These are phyloP conservation scores for Carpinus fangiana DNA, from an alignment of 306 rosid genomes.

Conservation along the genomic window DNA sequence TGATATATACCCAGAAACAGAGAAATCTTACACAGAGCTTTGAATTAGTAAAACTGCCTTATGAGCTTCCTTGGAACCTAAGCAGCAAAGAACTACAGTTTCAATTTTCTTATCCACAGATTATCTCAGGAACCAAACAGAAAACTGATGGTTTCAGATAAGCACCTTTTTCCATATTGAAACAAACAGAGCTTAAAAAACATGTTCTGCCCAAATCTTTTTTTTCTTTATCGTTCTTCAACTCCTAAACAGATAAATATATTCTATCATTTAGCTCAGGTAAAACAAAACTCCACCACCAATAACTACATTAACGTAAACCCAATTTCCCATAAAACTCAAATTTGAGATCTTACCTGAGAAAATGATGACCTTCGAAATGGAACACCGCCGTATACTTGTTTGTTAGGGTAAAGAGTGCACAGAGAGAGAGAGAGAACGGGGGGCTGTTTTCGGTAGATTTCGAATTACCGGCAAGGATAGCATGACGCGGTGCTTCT, in stretches of 20 bases:
- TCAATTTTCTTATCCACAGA: too few species aligned
- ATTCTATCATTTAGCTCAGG: neutral
- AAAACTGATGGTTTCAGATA: too few species aligned
- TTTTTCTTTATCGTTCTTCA: neutral
- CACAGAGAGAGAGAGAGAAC: neutral
- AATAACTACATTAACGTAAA: neutral
- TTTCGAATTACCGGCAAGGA: too few species aligned
- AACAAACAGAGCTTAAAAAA: neutral
- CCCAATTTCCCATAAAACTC: neutral
- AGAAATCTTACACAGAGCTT: neutral
- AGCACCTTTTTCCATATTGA: too few species aligned
- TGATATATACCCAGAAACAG: neutral
- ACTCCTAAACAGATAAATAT: neutral
- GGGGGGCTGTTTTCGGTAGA: neutral
- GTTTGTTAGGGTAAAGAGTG: neutral
- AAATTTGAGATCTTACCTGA: constrained; percentile 2
- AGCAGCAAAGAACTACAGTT: too few species aligned
- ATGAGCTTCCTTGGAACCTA: too few species aligned
- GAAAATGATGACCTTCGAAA: neutral
- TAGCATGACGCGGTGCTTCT: neutral
- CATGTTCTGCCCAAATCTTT: neutral
- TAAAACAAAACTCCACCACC: neutral
- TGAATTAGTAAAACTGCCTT: too few species aligned
- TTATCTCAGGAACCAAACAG: too few species aligned
- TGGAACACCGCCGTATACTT: neutral